Conservation (phyloP, 2,329 filamentous ascomycete species). For the Cytospora leucostoma region DNA sequence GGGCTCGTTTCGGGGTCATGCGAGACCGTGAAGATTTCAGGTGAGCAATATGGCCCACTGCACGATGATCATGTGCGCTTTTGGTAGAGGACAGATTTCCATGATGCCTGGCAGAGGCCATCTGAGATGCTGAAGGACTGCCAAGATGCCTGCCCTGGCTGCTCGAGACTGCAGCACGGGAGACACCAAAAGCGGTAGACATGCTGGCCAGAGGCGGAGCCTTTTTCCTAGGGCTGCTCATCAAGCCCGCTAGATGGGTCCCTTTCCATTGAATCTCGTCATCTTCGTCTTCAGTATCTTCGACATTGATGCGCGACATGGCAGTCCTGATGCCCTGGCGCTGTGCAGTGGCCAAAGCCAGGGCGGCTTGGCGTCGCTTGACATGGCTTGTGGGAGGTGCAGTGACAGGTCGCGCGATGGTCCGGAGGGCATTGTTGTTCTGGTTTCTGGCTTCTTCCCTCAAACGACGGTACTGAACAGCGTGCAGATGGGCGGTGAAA, state of each 20-base stretch:
- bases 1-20: background rate
- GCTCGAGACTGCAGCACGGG: constrained; percentile 34
- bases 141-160: background rate
- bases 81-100: background rate
- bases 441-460: constrained; percentile 57
- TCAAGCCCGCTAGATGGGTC: constrained; percentile 45
- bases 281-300: constrained; percentile 33
- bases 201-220: constrained; percentile 35
- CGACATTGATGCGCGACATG: constrained; percentile 27
- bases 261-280: constrained; percentile 39
- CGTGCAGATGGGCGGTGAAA: constrained; percentile 75
- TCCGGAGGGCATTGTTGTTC: constrained; percentile 53
- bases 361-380: constrained; percentile 40
- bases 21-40: background rate
- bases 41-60: background rate
- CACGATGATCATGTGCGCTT: background rate
- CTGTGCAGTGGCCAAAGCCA: constrained; percentile 41
- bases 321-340: constrained; percentile 34
- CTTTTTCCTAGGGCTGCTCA: constrained; percentile 43
- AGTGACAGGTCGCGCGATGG: constrained; percentile 55
- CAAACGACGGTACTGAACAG: constrained; percentile 73
- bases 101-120: background rate
- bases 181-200: constrained; percentile 28
- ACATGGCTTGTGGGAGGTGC: constrained; percentile 42
- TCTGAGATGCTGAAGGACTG: background rate